Evolutionary conservation across 2,329 filamentous ascomycete genomes (phyloP).

Genomic region (Monilinia vaccinii-corymbosi): DNA sequence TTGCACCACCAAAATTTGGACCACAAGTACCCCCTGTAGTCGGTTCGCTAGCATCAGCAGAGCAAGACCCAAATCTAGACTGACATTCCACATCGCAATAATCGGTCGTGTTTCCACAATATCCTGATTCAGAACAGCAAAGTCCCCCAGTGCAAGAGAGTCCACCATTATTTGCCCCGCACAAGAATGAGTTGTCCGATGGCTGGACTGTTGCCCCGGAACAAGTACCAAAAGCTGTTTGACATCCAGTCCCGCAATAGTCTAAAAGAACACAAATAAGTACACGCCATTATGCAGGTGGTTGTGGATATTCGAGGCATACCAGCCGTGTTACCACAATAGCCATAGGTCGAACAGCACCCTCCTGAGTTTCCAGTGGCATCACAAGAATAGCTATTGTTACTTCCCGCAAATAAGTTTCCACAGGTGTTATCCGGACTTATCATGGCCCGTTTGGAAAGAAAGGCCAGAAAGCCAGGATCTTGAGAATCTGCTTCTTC

Average conservation of each 20-base stretch:
- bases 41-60: not conserved
- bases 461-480: slow-evolving; percentile 5
- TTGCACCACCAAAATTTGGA: slow-evolving; percentile 11
- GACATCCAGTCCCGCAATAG: slow-evolving; percentile 24
- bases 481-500: slow-evolving; percentile 8
- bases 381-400: slow-evolving; percentile 23
- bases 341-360: slow-evolving; percentile 27
- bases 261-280: slow-evolving; percentile 6
- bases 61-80: slow-evolving; percentile 11
- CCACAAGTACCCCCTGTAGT: slow-evolving; percentile 5
- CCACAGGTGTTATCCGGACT: slow-evolving; percentile 20
- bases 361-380: slow-evolving; percentile 16
- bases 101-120: slow-evolving; percentile 9
- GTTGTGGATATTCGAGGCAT: not conserved
- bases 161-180: slow-evolving; percentile 2
- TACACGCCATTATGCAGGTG: not conserved
- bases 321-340: slow-evolving; percentile 15
- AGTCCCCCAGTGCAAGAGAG: slow-evolving; percentile 1
- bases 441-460: slow-evolving; percentile 5
- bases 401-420: not conserved
- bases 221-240: slow-evolving; percentile 10
- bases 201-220: slow-evolving; percentile 2
- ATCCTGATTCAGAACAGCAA: slow-evolving; percentile 7
- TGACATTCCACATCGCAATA: slow-evolving; percentile 17
- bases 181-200: not conserved